Percentiles rank a stretch among this genome's conserved stretches.
phyloP scores from a whole-genome alignment of 768 basidiomycete species.

The Termitomyces titanicus region DNA sequence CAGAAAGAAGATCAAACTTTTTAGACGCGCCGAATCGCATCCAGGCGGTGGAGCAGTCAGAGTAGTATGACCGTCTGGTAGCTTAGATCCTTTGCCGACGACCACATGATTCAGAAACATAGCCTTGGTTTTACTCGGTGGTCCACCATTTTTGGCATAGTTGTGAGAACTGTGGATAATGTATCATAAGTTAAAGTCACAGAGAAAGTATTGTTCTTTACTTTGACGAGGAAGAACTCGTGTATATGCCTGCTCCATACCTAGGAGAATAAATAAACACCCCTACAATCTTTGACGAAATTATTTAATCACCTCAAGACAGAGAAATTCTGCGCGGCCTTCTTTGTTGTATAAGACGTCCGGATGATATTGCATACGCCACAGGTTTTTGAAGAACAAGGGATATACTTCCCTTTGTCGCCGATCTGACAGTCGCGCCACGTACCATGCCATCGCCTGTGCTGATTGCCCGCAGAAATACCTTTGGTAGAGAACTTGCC shows the following conservation, averaged over 20 bases:
- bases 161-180: background rate
- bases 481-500: constrained; percentile 24
- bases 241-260: constrained; percentile 70
- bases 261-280: constrained; percentile 24
- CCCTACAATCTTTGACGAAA: constrained; percentile 2
- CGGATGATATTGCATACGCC: constrained; percentile 61
- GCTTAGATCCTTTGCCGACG: background rate
- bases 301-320: constrained; percentile 56
- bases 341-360: constrained; percentile 63
- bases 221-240: constrained; percentile 75
- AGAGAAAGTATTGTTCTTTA: constrained; percentile 19
- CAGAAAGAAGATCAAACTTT: background rate
- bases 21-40: background rate
- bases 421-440: constrained; percentile 61
- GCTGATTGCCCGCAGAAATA: constrained; percentile 63
- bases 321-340: constrained; percentile 44
- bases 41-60: background rate
- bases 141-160: background rate
- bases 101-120: background rate
- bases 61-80: background rate
- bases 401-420: constrained; percentile 48
- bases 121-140: background rate
- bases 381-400: constrained; percentile 56
- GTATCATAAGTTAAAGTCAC: background rate
- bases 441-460: constrained; percentile 74